Evolutionary conservation across 225 moss, liverwort and hornwort species (phyloP).

Genomic region (Marchantia polymorpha): DNA sequence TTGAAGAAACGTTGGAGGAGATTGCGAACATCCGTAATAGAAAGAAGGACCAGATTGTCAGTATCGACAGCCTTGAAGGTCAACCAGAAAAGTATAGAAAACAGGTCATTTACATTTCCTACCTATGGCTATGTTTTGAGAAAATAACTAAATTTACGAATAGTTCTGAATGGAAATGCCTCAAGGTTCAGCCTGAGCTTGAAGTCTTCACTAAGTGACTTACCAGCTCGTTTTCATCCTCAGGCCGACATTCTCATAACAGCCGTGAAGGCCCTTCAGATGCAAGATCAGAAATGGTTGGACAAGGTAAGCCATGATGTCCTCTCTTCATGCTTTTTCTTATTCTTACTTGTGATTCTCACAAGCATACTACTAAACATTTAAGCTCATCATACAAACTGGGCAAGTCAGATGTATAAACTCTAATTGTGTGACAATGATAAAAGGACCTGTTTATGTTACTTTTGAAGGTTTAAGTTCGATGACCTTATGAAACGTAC

Average conservation of each 20-base stretch:
- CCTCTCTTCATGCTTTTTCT: background rate
- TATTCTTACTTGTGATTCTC: background rate
- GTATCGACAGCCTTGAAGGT: slow-evolving; percentile 45
- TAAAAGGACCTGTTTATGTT: too few relatives aligned
- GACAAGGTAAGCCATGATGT: slow-evolving; percentile 43
- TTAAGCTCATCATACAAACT: background rate
- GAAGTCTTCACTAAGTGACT: background rate
- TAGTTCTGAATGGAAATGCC: background rate
- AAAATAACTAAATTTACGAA: background rate
- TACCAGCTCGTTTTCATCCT: slow-evolving; percentile 1
- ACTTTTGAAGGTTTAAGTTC: too few relatives aligned
- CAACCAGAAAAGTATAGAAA: slow-evolving; percentile 62
- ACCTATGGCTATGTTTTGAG: background rate
- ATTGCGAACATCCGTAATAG: slow-evolving; percentile 29
- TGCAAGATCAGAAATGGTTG: slow-evolving; percentile 59
- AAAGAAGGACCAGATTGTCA: slow-evolving; percentile 32
- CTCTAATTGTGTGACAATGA: background rate
- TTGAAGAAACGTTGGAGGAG: slow-evolving; percentile 37
- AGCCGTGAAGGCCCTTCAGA: slow-evolving; percentile 49
- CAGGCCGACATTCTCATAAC: slow-evolving; percentile 75
- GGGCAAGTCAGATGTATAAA: background rate
- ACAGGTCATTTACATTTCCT: slow-evolving; percentile 41
- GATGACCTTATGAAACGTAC: too few relatives aligned
- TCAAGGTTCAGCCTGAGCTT: background rate
- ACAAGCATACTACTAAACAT: background rate